phyloP scores from a whole-genome alignment of 2,329 filamentous ascomycete genomes.

The Truncatella angustata region DNA sequence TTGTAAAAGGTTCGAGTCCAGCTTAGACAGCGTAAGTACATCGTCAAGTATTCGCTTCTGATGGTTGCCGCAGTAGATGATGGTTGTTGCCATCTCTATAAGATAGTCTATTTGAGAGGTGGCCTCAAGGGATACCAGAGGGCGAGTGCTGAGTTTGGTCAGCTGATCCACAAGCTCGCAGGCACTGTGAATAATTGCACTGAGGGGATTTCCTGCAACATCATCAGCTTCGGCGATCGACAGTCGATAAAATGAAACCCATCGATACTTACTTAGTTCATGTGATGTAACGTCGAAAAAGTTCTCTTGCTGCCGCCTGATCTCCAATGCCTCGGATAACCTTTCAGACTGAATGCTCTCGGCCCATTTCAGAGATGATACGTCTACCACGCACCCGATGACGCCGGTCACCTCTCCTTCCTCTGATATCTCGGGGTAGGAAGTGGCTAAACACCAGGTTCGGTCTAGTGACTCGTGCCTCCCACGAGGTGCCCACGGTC shows the following conservation, averaged over 20 bases:
- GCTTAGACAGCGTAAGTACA: conserved; percentile 64
- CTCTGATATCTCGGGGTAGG: conserved; percentile 68
- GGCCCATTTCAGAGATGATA: conserved; percentile 81
- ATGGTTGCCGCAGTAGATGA: conserved; percentile 75
- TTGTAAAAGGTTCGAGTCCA: conserved; percentile 68
- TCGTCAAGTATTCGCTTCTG: conserved; percentile 72
- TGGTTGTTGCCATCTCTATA: conserved; percentile 77
- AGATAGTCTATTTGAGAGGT: conserved; percentile 51
- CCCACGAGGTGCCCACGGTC: conserved; percentile 59
- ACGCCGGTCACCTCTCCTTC: conserved; percentile 68
- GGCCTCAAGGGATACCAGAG: conserved; percentile 43
- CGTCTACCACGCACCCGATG: conserved; percentile 81
- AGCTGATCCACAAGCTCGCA: conserved; percentile 65
- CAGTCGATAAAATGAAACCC: neutral
- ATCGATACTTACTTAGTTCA: conserved; percentile 52
- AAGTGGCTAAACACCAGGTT: conserved; percentile 76
- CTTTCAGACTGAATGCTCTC: conserved; percentile 76
- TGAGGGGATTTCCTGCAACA: conserved; percentile 60
- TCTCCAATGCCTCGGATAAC: conserved; percentile 76
- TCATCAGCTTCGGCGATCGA: neutral
- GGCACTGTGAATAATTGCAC: conserved; percentile 72
- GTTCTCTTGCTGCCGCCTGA: conserved; percentile 71
- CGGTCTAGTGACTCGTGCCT: conserved; percentile 47
- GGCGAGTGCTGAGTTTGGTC: conserved; percentile 31
- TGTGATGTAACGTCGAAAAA: conserved; percentile 75